These are phyloP conservation scores for Termitomyces sp. DNA, from an alignment of 768 basidiomycete species.

Conservation along the genomic window DNA sequence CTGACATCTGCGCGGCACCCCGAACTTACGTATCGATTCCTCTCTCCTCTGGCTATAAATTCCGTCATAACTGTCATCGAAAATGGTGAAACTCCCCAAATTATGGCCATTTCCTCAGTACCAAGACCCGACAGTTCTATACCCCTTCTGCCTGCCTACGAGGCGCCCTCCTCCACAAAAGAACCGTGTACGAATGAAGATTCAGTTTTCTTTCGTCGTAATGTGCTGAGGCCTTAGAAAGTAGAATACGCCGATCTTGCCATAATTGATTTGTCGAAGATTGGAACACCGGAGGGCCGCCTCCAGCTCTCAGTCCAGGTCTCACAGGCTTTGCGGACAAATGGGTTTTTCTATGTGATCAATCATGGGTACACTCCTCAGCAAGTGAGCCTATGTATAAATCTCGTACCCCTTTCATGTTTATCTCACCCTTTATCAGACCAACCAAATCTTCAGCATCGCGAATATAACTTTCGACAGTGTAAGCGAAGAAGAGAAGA, in stretches of 20 bases:
- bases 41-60: too few relatives aligned
- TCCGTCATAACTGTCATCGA: too few relatives aligned
- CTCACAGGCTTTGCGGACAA: slow-evolving; percentile 37
- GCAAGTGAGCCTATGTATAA: slow-evolving; percentile 18
- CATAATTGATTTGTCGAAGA: too few relatives aligned
- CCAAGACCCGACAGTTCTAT: not conserved
- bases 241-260: slow-evolving; percentile 45
- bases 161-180: slow-evolving; percentile 12
- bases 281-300: too few relatives aligned
- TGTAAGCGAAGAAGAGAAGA: slow-evolving; percentile 36
- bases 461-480: too few relatives aligned
- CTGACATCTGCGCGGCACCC: too few relatives aligned
- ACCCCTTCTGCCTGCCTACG: not conserved
- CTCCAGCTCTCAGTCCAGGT: too few relatives aligned
- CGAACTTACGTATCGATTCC: too few relatives aligned
- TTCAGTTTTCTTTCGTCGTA: not conserved
- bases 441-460: slow-evolving; percentile 35
- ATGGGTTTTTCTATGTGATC: too few relatives aligned
- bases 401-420: not conserved
- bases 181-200: slow-evolving; percentile 4
- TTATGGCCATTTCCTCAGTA: not conserved
- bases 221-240: not conserved
- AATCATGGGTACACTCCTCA: too few relatives aligned
- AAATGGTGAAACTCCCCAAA: too few relatives aligned
- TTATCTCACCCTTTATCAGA: slow-evolving; percentile 18